Conservation (phyloP, 2,329 filamentous ascomycete species). For the Aspergillus oerlinghausenensis region DNA sequence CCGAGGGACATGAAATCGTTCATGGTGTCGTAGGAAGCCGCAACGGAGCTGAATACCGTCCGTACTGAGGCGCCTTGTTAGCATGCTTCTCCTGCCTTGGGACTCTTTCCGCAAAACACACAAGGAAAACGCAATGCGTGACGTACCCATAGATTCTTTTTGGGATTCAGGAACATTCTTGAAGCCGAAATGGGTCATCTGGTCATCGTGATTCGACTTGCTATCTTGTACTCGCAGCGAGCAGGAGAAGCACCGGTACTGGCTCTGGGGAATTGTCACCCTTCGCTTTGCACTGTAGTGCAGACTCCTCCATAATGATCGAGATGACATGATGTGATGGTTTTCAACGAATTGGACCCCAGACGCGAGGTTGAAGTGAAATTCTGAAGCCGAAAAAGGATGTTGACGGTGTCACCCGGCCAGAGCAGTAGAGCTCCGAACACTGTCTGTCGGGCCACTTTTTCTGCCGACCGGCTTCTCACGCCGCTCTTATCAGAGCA, state of each 20-base stretch:
- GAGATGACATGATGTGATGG: conserved; percentile 27
- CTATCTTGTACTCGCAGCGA: conserved; percentile 37
- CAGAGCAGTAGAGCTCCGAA: not conserved
- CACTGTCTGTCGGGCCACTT: not conserved
- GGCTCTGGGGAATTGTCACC: conserved; percentile 19
- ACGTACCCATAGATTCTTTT: conserved; percentile 63
- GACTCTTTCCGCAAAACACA: not conserved
- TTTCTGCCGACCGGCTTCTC: conserved; percentile 3
- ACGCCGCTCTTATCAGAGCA: not conserved
- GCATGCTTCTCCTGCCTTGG: not conserved
- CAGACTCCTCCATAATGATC: conserved; percentile 34
- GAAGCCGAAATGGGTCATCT: conserved; percentile 86
- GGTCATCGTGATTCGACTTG: conserved; percentile 43
- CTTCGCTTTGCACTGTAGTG: conserved; percentile 31
- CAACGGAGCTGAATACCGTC: conserved; percentile 90
- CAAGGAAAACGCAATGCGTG: not conserved
- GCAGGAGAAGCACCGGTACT: conserved; percentile 51
- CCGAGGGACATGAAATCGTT: conserved; percentile 99
- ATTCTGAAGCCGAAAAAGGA: not conserved
- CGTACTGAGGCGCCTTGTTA: conserved; percentile 54
- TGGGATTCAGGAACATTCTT: conserved; percentile 75
- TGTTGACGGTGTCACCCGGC: not conserved
- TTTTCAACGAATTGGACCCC: not conserved
- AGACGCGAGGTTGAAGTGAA: not conserved
- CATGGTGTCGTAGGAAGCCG: conserved; percentile 93